Base-by-base conservation (phyloP, 495 filamentous ascomycete genomes). In the Darksidea phi region DNA sequence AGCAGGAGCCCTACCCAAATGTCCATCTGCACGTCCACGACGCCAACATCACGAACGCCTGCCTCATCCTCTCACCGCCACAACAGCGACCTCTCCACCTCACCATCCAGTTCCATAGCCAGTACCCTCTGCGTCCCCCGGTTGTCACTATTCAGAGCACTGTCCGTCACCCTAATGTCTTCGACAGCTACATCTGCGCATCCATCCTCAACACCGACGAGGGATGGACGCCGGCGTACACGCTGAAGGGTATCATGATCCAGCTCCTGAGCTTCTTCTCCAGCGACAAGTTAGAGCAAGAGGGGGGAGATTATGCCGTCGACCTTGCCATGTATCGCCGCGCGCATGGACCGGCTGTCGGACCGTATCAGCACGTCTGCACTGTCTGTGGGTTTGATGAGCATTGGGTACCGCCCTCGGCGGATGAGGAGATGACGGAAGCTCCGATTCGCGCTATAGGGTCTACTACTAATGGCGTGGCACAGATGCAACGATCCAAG, bases 231-330 rank as follows among this genome's bases (percentile, higher is more conserved):
- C 75, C 74, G 2, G 79, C 80, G 23, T 82, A 80, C 50, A 80
- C 79, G 1, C 73, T 80, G 26, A 79, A 77, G 63, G 73, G 75
- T 23, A 78, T 80, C 58, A 70, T 71, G 45, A 77, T 82, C 55
- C 79, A 84, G 67, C 67, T 82, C 38, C 76, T 86, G 67, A 85
- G 80, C 74, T 82, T 87, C 76, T 79, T 86, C 74, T 74, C 78
- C 62, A 79, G 81, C 59, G 77, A 80, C 62, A 70, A 56, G 43
- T 36, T 81, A 17, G 78, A 80, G 53, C 77, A 81, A 51, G 67
- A 70, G 0, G 42, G 59, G 28, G 59, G 68, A 12, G 26, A n/a
- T n/a, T n/a, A 48, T n/a, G 21, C n/a, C 12, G 18, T 64, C 3
- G 46, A 58, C 24, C 28, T 54, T 46, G 20, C 23, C n/a, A 0